A percentile compares a stretch with the other conserved stretches of the same genome.
Conservation (phyloP, 2,329 filamentous ascomycete species). For the Alternaria metachromatica region DNA sequence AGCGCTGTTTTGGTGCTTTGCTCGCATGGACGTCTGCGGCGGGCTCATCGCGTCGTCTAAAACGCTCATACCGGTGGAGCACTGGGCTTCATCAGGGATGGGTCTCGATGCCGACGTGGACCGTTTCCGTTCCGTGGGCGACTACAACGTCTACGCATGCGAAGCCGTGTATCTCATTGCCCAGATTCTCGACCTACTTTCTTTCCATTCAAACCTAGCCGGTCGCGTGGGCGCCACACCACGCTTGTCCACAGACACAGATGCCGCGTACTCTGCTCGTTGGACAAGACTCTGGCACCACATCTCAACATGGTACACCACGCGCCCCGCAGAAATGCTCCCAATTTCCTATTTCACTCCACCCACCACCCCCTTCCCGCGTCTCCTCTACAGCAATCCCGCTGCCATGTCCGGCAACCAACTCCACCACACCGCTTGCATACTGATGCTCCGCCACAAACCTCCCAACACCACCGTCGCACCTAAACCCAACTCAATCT, state of each 20-base stretch:
- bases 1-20: constrained; percentile 66
- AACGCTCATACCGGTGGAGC: constrained; percentile 57
- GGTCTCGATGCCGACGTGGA: constrained; percentile 47
- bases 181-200: constrained; percentile 48
- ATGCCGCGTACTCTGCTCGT: constrained; percentile 6
- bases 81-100: constrained; percentile 55
- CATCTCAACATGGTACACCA: constrained; percentile 41
- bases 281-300: constrained; percentile 44
- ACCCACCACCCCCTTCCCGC: constrained; percentile 16
- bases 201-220: constrained; percentile 26
- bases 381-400: constrained; percentile 21
- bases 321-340: constrained; percentile 32
- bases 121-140: constrained; percentile 48
- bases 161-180: constrained; percentile 65
- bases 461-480: constrained; percentile 27
- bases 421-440: constrained; percentile 23
- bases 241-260: neutral
- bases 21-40: constrained; percentile 64
- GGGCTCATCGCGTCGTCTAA: constrained; percentile 62
- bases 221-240: constrained; percentile 20
- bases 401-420: constrained; percentile 25
- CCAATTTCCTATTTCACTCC: constrained; percentile 11
- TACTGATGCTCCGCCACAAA: constrained; percentile 27
- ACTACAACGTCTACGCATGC: constrained; percentile 65
- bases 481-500: constrained; percentile 39